A percentile compares a stretch with the other conserved stretches of the same genome.
Evolutionary conservation across 441 rosid species (phyloP).

Genomic region (Gossypium schwendimanii): DNA sequence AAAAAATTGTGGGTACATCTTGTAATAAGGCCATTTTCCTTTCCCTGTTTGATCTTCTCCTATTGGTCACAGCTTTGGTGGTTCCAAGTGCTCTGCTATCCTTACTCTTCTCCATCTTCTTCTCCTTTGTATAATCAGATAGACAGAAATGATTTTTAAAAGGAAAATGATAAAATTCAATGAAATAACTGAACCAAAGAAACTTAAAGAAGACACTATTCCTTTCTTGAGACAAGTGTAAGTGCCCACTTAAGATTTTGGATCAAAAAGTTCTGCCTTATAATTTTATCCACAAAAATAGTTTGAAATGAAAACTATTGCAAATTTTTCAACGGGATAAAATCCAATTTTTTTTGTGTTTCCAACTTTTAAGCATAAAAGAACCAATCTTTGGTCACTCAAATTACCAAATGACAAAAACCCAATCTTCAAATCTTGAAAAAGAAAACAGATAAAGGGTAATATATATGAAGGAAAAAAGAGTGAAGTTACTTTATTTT

Average conservation of each 20-base stretch:
- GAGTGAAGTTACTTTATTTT: slow-evolving; percentile 31
- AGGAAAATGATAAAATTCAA: neutral
- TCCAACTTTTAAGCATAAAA: neutral
- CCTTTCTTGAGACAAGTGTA: slow-evolving; percentile 57
- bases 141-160: neutral
- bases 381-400: neutral
- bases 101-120: slow-evolving; percentile 39
- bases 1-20: slow-evolving; percentile 48
- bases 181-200: slow-evolving; percentile 3
- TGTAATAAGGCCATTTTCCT: slow-evolving; percentile 66
- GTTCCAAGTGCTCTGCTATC: slow-evolving; percentile 31
- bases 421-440: slow-evolving; percentile 1
- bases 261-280: slow-evolving; percentile 39
- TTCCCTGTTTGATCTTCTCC: slow-evolving; percentile 61
- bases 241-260: slow-evolving; percentile 37
- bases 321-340: slow-evolving; percentile 19
- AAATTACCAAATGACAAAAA: neutral
- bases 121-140: slow-evolving; percentile 31
- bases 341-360: neutral
- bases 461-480: slow-evolving; percentile 8
- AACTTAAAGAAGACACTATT: slow-evolving; percentile 35
- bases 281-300: neutral
- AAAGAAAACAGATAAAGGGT: slow-evolving; percentile 15
- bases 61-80: slow-evolving; percentile 40
- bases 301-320: neutral